phyloP scores from a whole-genome alignment of 306 rosid species.

The Acacia melanoxylon region DNA sequence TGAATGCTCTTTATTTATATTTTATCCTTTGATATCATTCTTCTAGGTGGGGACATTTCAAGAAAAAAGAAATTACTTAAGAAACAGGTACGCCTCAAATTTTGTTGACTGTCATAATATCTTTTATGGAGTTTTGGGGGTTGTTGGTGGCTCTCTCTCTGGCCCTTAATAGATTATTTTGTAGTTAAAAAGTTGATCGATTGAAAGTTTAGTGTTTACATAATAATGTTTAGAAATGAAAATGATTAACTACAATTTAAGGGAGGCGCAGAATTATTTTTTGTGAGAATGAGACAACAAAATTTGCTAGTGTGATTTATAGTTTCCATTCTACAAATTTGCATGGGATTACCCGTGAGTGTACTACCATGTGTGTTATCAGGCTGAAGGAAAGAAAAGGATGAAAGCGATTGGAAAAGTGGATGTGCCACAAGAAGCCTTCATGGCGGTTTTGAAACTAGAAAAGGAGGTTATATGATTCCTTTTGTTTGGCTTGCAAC shows the following conservation, averaged over 20 bases:
- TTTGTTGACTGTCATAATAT: conserved; percentile 11
- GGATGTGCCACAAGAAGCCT: conserved; percentile 95
- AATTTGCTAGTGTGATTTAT: neutral
- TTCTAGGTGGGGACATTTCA: conserved; percentile 80
- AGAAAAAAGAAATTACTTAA: conserved; percentile 89
- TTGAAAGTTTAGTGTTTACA: conserved; percentile 17
- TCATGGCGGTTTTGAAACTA: conserved; percentile 96
- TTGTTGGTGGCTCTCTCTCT: conserved; percentile 13
- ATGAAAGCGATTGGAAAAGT: conserved; percentile 95
- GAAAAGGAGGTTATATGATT: conserved; percentile 84
- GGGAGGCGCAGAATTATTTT: neutral
- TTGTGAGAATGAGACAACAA: neutral
- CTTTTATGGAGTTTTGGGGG: neutral
- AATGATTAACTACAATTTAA: neutral
- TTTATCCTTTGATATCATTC: conserved; percentile 23
- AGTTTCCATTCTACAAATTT: conserved; percentile 12
- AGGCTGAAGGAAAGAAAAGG: conserved; percentile 97
- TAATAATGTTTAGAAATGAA: conserved; percentile 3
- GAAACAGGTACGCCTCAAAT: conserved; percentile 63
- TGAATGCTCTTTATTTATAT: conserved; percentile 7
- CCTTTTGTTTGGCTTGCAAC: conserved; percentile 27
- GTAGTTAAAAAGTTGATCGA: neutral
- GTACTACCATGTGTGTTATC: conserved; percentile 25
- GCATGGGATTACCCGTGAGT: conserved; percentile 12
- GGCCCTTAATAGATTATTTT: neutral